These are phyloP conservation scores for Dovyalis caffra DNA, from an alignment of 345 rosid genomes.

Conservation along the genomic window DNA sequence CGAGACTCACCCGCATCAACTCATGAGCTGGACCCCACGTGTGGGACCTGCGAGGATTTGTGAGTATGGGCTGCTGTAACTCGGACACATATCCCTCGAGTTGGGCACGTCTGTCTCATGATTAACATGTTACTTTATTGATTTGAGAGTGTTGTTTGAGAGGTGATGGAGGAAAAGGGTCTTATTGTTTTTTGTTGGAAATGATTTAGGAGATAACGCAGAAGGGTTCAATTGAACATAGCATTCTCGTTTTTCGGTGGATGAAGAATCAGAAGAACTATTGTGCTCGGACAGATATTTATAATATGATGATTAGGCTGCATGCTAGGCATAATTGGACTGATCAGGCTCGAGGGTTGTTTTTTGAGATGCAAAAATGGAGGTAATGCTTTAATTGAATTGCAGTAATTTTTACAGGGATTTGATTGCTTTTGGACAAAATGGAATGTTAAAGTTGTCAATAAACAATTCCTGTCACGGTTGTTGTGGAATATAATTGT, in stretches of 20 bases:
- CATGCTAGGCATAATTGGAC: conserved; percentile 71
- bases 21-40: neutral
- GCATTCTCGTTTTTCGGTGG: conserved; percentile 65
- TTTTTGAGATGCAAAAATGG: conserved; percentile 96
- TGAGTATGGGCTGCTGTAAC: no score
- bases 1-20: neutral
- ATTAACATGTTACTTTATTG: no score
- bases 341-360: conserved; percentile 90
- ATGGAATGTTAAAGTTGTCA: no score
- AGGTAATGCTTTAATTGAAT: conserved; percentile 38
- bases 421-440: no score
- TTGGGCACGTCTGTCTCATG: no score
- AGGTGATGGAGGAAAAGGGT: neutral
- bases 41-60: no score
- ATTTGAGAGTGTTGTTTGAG: no score
- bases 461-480: neutral
- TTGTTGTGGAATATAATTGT: no score
- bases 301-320: conserved; percentile 86
- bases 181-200: neutral
- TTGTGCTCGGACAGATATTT: conserved; percentile 73
- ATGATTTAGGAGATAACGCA: conserved; percentile 63
- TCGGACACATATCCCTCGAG: no score
- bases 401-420: no score
- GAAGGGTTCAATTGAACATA: conserved; percentile 67
- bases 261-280: conserved; percentile 83